Evolutionary conservation across 179 eudicot species (phyloP).

Genomic region (Amaranthus tricolor): DNA sequence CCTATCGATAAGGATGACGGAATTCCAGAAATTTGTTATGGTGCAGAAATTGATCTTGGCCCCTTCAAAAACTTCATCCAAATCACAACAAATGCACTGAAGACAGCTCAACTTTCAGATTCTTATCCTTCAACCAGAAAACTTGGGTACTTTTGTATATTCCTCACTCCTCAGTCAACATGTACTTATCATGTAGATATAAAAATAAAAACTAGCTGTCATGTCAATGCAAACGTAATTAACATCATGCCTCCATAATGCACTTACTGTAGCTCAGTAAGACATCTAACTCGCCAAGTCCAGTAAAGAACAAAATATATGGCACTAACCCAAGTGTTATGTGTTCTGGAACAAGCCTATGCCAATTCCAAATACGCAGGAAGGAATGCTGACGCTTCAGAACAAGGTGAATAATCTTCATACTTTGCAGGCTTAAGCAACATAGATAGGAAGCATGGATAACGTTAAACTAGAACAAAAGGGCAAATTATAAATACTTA

Average conservation of each 20-base stretch:
- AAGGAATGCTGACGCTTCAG: constrained; percentile 58
- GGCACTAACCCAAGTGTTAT: constrained; percentile 15
- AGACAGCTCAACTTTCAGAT: too few relatives aligned
- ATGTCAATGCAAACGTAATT: too few relatives aligned
- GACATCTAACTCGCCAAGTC: constrained; percentile 31
- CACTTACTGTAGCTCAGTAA: constrained; percentile 59
- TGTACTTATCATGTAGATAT: too few relatives aligned
- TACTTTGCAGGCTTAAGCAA: constrained; percentile 18
- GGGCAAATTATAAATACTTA: not conserved
- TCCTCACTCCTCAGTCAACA: too few relatives aligned
- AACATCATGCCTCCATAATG: constrained; percentile 68
- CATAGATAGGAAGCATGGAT: constrained; percentile 1
- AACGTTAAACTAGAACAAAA: constrained; percentile 1
- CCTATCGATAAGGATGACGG: too few relatives aligned
- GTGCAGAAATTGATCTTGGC: too few relatives aligned
- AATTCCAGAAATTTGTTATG: too few relatives aligned
- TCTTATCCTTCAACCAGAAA: too few relatives aligned
- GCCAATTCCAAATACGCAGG: constrained; percentile 69
- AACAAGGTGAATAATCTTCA: constrained; percentile 55
- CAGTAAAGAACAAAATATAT: constrained; percentile 5
- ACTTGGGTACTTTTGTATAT: too few relatives aligned
- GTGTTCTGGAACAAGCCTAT: constrained; percentile 53
- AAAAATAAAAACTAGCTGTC: too few relatives aligned
- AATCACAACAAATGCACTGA: too few relatives aligned
- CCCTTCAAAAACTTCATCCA: too few relatives aligned